Evolutionary conservation across 345 rosid genomes (phyloP).

Genomic region (Eutrema yunnanense): DNA sequence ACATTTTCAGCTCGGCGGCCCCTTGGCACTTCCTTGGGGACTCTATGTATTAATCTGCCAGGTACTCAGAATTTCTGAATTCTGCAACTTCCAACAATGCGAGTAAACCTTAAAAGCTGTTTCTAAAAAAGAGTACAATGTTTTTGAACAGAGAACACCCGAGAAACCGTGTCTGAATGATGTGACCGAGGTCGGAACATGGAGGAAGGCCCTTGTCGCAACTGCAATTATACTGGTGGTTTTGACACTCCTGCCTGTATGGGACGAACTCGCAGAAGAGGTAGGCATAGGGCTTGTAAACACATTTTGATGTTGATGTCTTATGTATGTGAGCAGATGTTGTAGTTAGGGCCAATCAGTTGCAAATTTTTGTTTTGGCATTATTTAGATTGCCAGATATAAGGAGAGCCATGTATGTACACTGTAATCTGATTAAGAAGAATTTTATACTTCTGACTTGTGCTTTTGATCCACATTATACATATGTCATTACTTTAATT

Average conservation of each 20-base stretch:
- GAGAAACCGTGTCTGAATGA: slow-evolving; percentile 92
- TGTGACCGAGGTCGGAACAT: slow-evolving; percentile 90
- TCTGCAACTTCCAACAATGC: neutral
- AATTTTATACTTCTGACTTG: neutral
- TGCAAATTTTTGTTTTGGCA: neutral
- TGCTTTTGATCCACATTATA: neutral
- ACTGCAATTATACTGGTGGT: slow-evolving; percentile 51
- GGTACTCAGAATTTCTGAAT: slow-evolving; percentile 36
- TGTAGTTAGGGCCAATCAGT: slow-evolving; percentile 8
- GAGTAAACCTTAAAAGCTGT: neutral
- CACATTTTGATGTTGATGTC: slow-evolving; percentile 34
- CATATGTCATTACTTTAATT: neutral
- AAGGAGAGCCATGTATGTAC: slow-evolving; percentile 2
- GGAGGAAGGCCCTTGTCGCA: slow-evolving; percentile 65
- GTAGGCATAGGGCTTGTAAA: slow-evolving; percentile 86
- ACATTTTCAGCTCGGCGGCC: slow-evolving; percentile 70
- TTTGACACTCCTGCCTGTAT: slow-evolving; percentile 75
- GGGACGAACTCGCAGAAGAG: slow-evolving; percentile 97
- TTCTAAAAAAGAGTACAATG: neutral
- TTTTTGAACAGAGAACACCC: slow-evolving; percentile 59
- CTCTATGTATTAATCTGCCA: slow-evolving; percentile 87
- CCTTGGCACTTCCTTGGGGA: slow-evolving; percentile 94
- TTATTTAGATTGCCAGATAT: neutral
- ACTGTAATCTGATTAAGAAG: slow-evolving; percentile 2
- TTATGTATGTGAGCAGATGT: neutral